Evolutionary conservation across 164 flowering plant genomes (phyloP).

Genomic region (Macadamia tetraphylla): DNA sequence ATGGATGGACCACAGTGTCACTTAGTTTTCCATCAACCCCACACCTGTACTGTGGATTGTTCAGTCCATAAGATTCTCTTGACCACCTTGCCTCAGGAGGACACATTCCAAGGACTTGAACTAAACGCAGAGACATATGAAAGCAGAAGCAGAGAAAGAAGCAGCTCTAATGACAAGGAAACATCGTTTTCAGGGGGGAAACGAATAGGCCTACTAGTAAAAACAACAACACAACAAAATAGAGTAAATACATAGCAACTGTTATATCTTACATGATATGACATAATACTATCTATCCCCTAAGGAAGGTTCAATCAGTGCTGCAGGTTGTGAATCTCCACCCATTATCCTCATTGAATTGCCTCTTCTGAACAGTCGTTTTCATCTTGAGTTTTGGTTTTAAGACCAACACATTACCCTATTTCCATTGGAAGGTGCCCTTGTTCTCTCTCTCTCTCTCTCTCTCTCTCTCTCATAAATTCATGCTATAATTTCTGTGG

Average conservation of each 20-base stretch:
- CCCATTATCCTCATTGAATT: conserved; percentile 16
- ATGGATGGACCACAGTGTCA: too few species aligned
- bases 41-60: too few species aligned
- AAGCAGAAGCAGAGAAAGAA: neutral
- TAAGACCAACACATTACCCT: neutral
- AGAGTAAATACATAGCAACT: too few species aligned
- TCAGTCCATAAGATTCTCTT: too few species aligned
- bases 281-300: too few species aligned
- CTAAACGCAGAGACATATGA: neutral
- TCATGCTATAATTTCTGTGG: too few species aligned
- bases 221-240: neutral
- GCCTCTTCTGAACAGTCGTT: conserved; percentile 31
- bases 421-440: conserved; percentile 14
- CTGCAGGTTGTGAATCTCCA: conserved; percentile 4
- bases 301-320: too few species aligned
- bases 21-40: too few species aligned
- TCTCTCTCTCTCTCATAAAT: too few species aligned
- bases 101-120: neutral
- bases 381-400: conserved; percentile 33
- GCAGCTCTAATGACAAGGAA: neutral
- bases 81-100: neutral
- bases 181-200: neutral
- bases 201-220: neutral
- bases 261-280: too few species aligned
- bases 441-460: too few species aligned